These are phyloP conservation scores for Pyronema omphalodes DNA, from an alignment of 495 filamentous ascomycete species.

Conservation along the genomic window DNA sequence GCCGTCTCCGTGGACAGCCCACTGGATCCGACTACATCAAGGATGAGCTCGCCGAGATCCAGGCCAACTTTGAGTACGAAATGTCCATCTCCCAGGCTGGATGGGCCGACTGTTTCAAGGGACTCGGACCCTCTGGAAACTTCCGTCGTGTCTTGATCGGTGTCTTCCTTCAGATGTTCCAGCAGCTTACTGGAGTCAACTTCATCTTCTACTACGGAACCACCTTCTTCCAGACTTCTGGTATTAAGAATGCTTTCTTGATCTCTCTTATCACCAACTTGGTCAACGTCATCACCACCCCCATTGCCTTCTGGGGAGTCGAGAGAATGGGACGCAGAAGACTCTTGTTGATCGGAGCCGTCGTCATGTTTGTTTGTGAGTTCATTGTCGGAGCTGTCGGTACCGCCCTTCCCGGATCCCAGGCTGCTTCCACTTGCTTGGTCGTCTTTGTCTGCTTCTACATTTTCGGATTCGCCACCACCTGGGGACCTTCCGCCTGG, in stretches of 20 bases:
- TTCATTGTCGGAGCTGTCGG: constrained; percentile 47
- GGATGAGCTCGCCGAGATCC: constrained; percentile 59
- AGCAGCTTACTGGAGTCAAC: constrained; percentile 40
- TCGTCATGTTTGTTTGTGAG: constrained; percentile 53
- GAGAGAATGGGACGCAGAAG: constrained; percentile 52
- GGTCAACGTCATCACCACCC: constrained; percentile 61
- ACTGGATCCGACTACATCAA: constrained; percentile 42
- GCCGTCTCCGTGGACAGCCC: constrained; percentile 37
- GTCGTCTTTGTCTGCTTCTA: constrained; percentile 75
- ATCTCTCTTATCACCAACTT: constrained; percentile 42
- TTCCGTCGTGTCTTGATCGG: constrained; percentile 61
- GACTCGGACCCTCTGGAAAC: constrained; percentile 32
- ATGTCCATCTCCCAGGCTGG: constrained; percentile 46
- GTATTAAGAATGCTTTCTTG: constrained; percentile 42
- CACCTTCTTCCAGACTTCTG: constrained; percentile 51
- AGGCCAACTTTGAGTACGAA: constrained; percentile 66
- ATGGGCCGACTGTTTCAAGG: constrained; percentile 50
- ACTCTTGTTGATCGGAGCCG: constrained; percentile 46
- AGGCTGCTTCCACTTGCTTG: constrained; percentile 53
- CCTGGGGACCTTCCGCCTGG: constrained; percentile 62
- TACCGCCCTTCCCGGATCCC: constrained; percentile 27
- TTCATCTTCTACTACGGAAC: constrained; percentile 19
- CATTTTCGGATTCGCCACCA: constrained; percentile 41
- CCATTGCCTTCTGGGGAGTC: constrained; percentile 43
- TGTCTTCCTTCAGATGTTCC: constrained; percentile 55